Evolutionary conservation across 805 yeast genomes (phyloP).

Genomic region (Wickerhamomyces rabaulensis): DNA sequence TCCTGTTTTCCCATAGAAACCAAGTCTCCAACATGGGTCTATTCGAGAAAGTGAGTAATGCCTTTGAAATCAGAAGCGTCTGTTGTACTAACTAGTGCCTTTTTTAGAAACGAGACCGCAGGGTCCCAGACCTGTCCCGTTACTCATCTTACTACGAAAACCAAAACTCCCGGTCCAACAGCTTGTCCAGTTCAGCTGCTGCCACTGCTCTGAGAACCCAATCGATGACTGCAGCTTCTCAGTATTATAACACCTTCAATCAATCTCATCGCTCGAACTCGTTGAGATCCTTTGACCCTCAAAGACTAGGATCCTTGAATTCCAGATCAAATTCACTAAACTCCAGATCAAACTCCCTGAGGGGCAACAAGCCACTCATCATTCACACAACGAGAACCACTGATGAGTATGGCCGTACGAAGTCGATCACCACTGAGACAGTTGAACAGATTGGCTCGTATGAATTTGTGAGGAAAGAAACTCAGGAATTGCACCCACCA

Average conservation of each 20-base stretch:
- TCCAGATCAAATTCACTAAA: conserved; percentile 8
- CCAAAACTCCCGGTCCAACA: conserved; percentile 3
- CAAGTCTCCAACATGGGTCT: not conserved
- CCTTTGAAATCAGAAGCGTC: not conserved
- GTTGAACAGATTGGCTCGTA: conserved; percentile 43
- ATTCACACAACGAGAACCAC: conserved; percentile 46
- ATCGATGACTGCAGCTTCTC: not conserved
- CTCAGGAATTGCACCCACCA: conserved; percentile 22
- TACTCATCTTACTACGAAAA: conserved; percentile 5
- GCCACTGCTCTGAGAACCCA: conserved; percentile 8
- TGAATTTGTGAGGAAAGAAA: conserved; percentile 44
- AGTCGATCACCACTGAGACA: conserved; percentile 50
- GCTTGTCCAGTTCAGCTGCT: conserved; percentile 8
- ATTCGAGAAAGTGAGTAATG: not conserved
- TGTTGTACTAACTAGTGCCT: not conserved
- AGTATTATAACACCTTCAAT: conserved; percentile 1
- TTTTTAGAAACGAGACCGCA: conserved; percentile 3
- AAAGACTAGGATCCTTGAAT: conserved; percentile 1
- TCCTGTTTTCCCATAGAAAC: not conserved
- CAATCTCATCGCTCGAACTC: not conserved
- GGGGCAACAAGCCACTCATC: conserved; percentile 22
- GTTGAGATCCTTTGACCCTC: not conserved
- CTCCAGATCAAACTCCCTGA: conserved; percentile 9
- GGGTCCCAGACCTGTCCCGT: conserved; percentile 5
- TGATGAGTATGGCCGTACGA: conserved; percentile 47